Base-by-base conservation (phyloP, 2,329 filamentous ascomycete species). In the Cercospora nicotianae region DNA sequence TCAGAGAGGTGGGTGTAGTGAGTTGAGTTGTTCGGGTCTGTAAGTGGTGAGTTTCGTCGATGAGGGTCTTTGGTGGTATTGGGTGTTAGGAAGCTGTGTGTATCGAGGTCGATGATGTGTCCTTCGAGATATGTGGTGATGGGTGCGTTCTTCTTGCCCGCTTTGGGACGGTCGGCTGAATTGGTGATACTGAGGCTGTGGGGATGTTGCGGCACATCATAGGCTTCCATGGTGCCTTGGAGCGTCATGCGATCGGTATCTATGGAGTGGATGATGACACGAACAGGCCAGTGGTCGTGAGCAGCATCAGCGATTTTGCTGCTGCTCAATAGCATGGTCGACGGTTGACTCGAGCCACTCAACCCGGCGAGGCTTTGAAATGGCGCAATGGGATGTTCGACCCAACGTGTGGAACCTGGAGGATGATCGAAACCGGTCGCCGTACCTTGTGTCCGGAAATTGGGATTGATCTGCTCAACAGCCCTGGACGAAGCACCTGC, bases 61-160 rank as follows among this genome's bases (percentile, higher is more conserved):
- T 67, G 65, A 16, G 51, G 72, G 66, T 70, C 63, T 30, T 68
- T 69, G 12, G 83, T 83, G 59, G 48, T 55, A 55, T 82, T 77
- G 9, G 77, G 77, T 10, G 84, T 87, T 61, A 85, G 79, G 71
- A 91, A 80, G 59, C 80, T 82, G 75, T 84, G 79, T 4, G 77
- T 80, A 53, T 76, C 76, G 72, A 85, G 87, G 75, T 91, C 89
- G 69, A 91, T 86, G 68, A 91, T 89, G 75, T 91, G 89, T 64
- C 89, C 89, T 80, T 90, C 88, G 55, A 90, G 82, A 74, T 87
- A 90, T 2, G 88, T 90, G 16, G 87, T 86, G 66, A 90, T 90
- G 8, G 83, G 81, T 65, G 83, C 83, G 68, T 85, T 81, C 76
- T 81, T 71, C 76, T 81, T 67, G 77, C 81, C 73, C 74, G 74